A percentile compares a stretch with the other conserved stretches of the same genome.
Evolutionary conservation across 495 filamentous ascomycete genomes (phyloP).

Genomic region (Delitschia confertaspora): DNA sequence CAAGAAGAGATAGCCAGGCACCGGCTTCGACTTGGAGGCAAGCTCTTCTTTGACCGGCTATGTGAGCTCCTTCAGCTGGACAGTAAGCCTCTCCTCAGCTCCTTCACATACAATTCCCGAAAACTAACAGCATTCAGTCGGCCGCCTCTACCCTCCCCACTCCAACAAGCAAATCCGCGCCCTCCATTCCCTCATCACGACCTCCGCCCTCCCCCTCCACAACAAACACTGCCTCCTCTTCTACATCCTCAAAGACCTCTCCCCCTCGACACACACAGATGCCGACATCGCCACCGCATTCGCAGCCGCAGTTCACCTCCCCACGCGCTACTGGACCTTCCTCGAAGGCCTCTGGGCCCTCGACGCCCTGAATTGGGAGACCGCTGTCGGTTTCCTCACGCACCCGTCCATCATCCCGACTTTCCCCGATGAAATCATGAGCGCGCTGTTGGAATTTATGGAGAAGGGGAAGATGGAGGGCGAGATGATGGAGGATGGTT

Average conservation of each 20-base stretch:
- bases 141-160: conserved; percentile 60
- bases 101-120: conserved; percentile 2
- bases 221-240: conserved; percentile 71
- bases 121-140: conserved; percentile 34
- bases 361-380: conserved; percentile 61
- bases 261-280: conserved; percentile 37
- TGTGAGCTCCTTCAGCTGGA: conserved; percentile 60
- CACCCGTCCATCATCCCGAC: conserved; percentile 68
- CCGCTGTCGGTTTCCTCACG: conserved; percentile 61
- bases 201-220: conserved; percentile 50
- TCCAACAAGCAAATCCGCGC: conserved; percentile 53
- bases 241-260: conserved; percentile 67
- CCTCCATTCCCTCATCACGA: conserved; percentile 56
- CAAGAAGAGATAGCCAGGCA: conserved; percentile 46
- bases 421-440: conserved; percentile 72
- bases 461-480: conserved; percentile 34
- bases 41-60: conserved; percentile 66
- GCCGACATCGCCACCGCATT: conserved; percentile 42
- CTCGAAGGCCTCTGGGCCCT: conserved; percentile 76
- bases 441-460: conserved; percentile 47
- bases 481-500: conserved; percentile 43
- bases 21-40: conserved; percentile 53
- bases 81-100: conserved; percentile 44
- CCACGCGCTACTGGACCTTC: conserved; percentile 61
- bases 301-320: conserved; percentile 50